Conservation (phyloP, 345 rosid genomes). For the Eucalyptus sp. region DNA sequence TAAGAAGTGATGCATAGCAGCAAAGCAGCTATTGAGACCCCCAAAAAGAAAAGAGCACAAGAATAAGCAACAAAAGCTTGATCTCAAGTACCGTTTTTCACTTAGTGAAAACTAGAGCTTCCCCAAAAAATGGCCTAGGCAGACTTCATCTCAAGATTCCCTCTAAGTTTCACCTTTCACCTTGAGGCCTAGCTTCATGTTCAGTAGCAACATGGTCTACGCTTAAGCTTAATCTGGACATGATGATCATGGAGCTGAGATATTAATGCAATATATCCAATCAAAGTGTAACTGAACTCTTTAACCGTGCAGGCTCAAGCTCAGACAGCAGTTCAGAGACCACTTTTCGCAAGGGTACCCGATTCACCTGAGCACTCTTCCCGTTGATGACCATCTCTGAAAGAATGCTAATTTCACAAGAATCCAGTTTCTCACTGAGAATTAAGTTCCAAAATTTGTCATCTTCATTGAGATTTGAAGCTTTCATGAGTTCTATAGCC, state of each 20-base stretch:
- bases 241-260: not conserved
- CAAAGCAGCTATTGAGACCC: not conserved
- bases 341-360: constrained; percentile 34
- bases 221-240: not conserved
- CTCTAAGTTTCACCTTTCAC: not conserved
- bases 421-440: constrained; percentile 15
- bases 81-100: not conserved
- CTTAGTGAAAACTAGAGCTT: not conserved
- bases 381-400: constrained; percentile 31
- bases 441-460: constrained; percentile 43
- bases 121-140: not conserved
- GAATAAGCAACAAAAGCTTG: not conserved
- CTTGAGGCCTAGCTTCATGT: not conserved
- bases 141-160: not conserved
- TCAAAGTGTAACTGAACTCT: constrained; percentile 40
- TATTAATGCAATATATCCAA: not conserved
- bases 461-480: constrained; percentile 55
- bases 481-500: constrained; percentile 54
- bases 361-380: constrained; percentile 14
- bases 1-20: not conserved
- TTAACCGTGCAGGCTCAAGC: constrained; percentile 38
- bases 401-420: constrained; percentile 32
- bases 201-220: not conserved
- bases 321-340: constrained; percentile 57
- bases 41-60: not conserved